phyloP scores from a whole-genome alignment of 108 stramenopile genomes.

The Pseudonitzschia multiseries region DNA sequence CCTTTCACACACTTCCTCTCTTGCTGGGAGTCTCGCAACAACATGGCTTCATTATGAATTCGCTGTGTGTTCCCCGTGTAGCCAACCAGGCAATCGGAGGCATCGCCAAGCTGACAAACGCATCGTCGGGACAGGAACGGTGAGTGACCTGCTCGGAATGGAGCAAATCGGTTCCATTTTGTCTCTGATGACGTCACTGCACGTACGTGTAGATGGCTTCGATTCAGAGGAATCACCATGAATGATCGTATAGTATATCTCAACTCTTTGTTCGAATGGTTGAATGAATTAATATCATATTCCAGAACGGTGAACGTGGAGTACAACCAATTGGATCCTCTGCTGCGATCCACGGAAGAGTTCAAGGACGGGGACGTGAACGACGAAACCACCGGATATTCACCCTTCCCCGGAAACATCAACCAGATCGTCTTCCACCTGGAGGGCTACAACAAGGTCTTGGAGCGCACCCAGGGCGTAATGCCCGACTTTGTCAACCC shows the following conservation, averaged over 20 bases:
- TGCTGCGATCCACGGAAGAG: constrained; percentile 81
- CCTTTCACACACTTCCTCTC: constrained; percentile 90
- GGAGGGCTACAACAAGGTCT: constrained; percentile 71
- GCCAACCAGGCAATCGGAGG: constrained; percentile 98
- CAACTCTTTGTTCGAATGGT: constrained; percentile 12
- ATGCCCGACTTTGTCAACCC: constrained; percentile 98
- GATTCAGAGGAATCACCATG: too few relatives aligned
- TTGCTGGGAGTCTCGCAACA: constrained; percentile 89
- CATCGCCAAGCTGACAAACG: constrained; percentile 85
- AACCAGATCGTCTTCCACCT: constrained; percentile 94
- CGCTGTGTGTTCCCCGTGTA: constrained; percentile 92
- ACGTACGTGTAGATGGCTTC: neutral
- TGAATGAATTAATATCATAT: too few relatives aligned
- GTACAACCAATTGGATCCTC: constrained; percentile 92
- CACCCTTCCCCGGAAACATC: constrained; percentile 96
- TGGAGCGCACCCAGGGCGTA: constrained; percentile 78
- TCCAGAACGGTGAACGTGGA: constrained; percentile 93
- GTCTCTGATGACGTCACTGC: neutral
- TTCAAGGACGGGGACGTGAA: constrained; percentile 90
- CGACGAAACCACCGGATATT: constrained; percentile 84
- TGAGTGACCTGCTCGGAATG: constrained; percentile 14
- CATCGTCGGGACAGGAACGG: constrained; percentile 40
- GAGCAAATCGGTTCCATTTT: neutral
- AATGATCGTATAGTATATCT: too few relatives aligned
- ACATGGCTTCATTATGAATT: constrained; percentile 92